phyloP scores from a whole-genome alignment of 2,329 filamentous ascomycete genomes.

The Aspergillus carbonarius region DNA sequence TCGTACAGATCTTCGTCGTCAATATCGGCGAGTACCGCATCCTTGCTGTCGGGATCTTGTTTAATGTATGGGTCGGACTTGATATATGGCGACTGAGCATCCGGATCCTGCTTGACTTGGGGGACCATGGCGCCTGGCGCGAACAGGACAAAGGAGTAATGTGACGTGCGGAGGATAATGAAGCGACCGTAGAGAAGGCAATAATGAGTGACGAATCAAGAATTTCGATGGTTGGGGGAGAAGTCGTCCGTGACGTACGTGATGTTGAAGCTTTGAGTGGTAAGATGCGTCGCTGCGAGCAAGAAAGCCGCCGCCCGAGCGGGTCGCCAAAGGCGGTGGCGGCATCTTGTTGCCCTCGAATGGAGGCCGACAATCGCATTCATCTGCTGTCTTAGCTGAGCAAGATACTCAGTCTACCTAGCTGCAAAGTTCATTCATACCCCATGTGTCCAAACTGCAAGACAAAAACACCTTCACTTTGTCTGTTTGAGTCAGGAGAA shows the following conservation, averaged over 20 bases:
- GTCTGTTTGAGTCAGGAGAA: too few relatives aligned
- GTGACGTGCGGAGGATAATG: neutral
- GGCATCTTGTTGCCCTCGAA: neutral
- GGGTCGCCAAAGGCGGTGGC: constrained; percentile 23
- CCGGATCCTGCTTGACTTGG: constrained; percentile 44
- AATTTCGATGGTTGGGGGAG: neutral
- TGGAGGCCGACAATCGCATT: neutral
- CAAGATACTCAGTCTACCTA: too few relatives aligned
- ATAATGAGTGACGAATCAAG: neutral
- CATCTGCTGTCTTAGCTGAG: neutral
- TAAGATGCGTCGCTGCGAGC: constrained; percentile 7
- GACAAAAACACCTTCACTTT: too few relatives aligned
- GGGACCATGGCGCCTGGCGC: constrained; percentile 27
- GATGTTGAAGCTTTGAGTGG: constrained; percentile 10
- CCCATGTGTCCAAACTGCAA: too few relatives aligned
- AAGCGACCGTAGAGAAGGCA: constrained; percentile 8
- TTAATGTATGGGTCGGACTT: constrained; percentile 44
- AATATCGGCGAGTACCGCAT: constrained; percentile 32
- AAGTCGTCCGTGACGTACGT: constrained; percentile 8
- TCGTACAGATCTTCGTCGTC: constrained; percentile 70
- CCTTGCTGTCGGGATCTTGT: constrained; percentile 42
- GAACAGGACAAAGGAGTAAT: neutral
- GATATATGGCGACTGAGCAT: constrained; percentile 37
- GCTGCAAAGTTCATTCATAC: too few relatives aligned
- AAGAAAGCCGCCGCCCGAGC: constrained; percentile 9